phyloP scores from a whole-genome alignment of 2,329 filamentous ascomycete species.

The Fusarium pseudonygamai region DNA sequence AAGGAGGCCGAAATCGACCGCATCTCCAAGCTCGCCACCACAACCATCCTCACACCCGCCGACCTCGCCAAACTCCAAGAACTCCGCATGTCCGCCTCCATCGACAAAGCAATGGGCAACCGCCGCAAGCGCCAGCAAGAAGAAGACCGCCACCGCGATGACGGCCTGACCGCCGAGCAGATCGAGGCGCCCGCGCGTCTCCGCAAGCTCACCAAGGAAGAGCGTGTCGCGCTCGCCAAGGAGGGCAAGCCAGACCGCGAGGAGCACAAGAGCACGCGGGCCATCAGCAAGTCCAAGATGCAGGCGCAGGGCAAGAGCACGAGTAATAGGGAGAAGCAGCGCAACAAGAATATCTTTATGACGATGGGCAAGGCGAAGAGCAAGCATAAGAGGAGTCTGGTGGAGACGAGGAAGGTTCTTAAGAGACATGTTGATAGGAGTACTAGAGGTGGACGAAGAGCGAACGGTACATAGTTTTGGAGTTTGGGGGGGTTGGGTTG shows the following conservation, averaged over 20 bases:
- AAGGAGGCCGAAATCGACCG: slow-evolving; percentile 57
- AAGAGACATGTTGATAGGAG: slow-evolving; percentile 83
- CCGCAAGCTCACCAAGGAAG: slow-evolving; percentile 88
- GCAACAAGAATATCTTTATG: slow-evolving; percentile 99
- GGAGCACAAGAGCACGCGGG: slow-evolving; percentile 87
- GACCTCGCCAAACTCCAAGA: slow-evolving; percentile 95
- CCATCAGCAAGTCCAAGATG: slow-evolving; percentile 87
- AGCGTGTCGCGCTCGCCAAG: slow-evolving; percentile 83
- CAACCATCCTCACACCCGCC: slow-evolving; percentile 91
- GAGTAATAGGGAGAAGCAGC: slow-evolving; percentile 95
- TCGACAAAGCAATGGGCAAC: slow-evolving; percentile 69
- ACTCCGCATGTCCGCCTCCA: slow-evolving; percentile 76
- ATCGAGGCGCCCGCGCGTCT: slow-evolving; percentile 88
- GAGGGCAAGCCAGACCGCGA: slow-evolving; percentile 81
- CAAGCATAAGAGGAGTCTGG: slow-evolving; percentile 94
- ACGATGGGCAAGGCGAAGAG: slow-evolving; percentile 94
- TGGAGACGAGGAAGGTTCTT: slow-evolving; percentile 83
- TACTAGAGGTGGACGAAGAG: slow-evolving; percentile 84
- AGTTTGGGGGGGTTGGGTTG: background rate
- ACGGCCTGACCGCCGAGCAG: slow-evolving; percentile 87
- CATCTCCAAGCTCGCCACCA: slow-evolving; percentile 84
- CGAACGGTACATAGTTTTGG: slow-evolving; percentile 63
- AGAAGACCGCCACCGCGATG: slow-evolving; percentile 76
- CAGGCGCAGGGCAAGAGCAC: slow-evolving; percentile 90
- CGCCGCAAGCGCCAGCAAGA: slow-evolving; percentile 60